Percentiles rank a stretch among this genome's conserved stretches.
These are phyloP conservation scores for Ogataea zsoltii DNA, from an alignment of 805 yeast genomes.

Conservation along the genomic window DNA sequence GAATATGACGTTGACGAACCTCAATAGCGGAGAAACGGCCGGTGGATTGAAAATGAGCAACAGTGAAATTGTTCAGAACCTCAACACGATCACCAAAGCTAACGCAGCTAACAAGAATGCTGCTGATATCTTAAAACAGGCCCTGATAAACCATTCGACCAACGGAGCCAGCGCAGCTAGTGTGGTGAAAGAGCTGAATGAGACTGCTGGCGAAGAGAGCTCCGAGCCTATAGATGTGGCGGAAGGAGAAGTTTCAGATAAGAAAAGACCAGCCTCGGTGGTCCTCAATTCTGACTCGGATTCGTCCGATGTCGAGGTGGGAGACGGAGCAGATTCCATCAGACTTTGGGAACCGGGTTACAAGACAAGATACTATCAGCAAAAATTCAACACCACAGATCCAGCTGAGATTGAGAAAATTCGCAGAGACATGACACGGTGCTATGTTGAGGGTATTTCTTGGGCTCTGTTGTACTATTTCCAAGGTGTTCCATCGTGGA, in stretches of 20 bases:
- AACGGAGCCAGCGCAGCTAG: constrained; percentile 30
- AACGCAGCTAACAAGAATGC: constrained; percentile 70
- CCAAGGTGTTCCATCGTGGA: constrained; percentile 99
- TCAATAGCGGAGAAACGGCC: constrained; percentile 68
- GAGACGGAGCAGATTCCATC: constrained; percentile 51
- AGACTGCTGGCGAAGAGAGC: constrained; percentile 13
- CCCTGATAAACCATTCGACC: constrained; percentile 24
- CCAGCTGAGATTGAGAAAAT: constrained; percentile 55
- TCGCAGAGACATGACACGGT: constrained; percentile 60
- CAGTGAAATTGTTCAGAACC: constrained; percentile 66
- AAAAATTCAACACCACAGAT: constrained; percentile 63
- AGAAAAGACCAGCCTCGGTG: constrained; percentile 24
- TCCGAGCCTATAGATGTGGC: constrained; percentile 32
- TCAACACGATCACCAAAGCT: constrained; percentile 65
- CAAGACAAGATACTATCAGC: constrained; percentile 72
- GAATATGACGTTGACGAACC: constrained; percentile 73
- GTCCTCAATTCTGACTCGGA: constrained; percentile 32
- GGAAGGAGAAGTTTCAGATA: constrained; percentile 14
- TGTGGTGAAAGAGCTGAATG: constrained; percentile 28
- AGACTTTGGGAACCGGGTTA: constrained; percentile 88
- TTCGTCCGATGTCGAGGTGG: constrained; percentile 38
- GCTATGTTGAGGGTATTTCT: constrained; percentile 92
- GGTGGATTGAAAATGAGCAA: constrained; percentile 64
- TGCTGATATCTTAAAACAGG: constrained; percentile 57
- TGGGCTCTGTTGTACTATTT: constrained; percentile 94